A percentile compares a stretch with the other conserved stretches of the same genome.
phyloP scores from a whole-genome alignment of 164 flowering plant genomes.

The Akebia trifoliata region DNA sequence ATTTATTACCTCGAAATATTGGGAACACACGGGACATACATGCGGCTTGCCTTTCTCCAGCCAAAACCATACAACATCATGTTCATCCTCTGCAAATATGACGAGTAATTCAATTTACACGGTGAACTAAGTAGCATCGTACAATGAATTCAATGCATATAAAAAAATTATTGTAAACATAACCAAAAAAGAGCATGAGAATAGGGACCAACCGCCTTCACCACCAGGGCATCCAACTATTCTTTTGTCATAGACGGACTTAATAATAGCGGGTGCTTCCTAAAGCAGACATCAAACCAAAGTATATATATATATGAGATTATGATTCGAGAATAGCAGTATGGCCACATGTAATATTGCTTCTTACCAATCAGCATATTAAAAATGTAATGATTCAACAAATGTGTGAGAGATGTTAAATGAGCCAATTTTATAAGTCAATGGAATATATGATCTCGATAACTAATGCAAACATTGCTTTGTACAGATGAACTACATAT shows the following conservation, averaged over 20 bases:
- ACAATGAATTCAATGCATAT: neutral
- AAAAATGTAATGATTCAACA: too few relatives aligned
- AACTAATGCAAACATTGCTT: too few relatives aligned
- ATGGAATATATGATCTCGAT: too few relatives aligned
- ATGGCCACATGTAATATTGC: too few relatives aligned
- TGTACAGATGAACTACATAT: too few relatives aligned
- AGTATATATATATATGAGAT: neutral
- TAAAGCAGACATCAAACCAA: constrained; percentile 26
- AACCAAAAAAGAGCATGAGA: neutral
- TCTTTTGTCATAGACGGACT: constrained; percentile 52
- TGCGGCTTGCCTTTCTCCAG: constrained; percentile 81
- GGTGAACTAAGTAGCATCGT: neutral
- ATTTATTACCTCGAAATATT: constrained; percentile 51
- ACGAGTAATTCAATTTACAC: neutral
- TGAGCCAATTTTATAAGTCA: too few relatives aligned
- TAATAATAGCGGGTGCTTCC: constrained; percentile 58
- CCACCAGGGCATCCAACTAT: constrained; percentile 82
- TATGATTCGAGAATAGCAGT: too few relatives aligned
- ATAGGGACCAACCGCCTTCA: constrained; percentile 49
- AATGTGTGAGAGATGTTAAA: too few relatives aligned
- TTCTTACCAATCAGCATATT: too few relatives aligned
- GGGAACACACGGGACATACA: constrained; percentile 88
- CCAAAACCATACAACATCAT: constrained; percentile 98
- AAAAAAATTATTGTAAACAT: neutral
- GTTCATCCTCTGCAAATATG: constrained; percentile 63